Evolutionary conservation across 2,329 filamentous ascomycete species (phyloP).

Genomic region (Fusarium temperatum): DNA sequence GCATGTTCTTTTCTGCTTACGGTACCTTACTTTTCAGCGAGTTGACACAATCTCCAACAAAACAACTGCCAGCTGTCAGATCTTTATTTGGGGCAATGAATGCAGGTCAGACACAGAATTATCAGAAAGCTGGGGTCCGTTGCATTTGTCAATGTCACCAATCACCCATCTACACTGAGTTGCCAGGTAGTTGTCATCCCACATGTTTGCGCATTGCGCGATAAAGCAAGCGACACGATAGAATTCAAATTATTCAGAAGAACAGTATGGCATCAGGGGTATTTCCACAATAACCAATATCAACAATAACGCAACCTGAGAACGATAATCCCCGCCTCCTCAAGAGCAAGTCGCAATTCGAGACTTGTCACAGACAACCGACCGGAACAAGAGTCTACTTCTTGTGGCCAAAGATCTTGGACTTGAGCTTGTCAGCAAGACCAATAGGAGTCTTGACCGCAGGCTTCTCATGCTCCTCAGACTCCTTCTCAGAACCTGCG

Average conservation of each 20-base stretch:
- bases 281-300: slow-evolving; percentile 37
- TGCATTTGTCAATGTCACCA: not conserved
- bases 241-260: slow-evolving; percentile 18
- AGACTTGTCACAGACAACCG: not conserved
- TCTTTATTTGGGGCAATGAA: slow-evolving; percentile 8
- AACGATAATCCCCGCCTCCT: slow-evolving; percentile 2
- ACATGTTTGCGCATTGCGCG: not conserved
- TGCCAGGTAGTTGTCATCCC: not conserved
- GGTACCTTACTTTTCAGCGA: not conserved
- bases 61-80: slow-evolving; percentile 5
- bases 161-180: not conserved
- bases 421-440: slow-evolving; percentile 66
- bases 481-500: slow-evolving; percentile 46
- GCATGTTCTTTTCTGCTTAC: not conserved
- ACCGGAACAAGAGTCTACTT: slow-evolving; percentile 45
- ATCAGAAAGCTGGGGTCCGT: not conserved
- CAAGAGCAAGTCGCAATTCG: not conserved
- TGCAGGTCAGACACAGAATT: slow-evolving; percentile 3
- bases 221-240: slow-evolving; percentile 9
- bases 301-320: slow-evolving; percentile 4
- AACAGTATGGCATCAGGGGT: slow-evolving; percentile 38
- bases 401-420: slow-evolving; percentile 63
- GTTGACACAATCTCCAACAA: not conserved
- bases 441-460: slow-evolving; percentile 48
- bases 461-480: slow-evolving; percentile 44